phyloP scores from a whole-genome alignment of 805 yeast genomes.

The Candida dajiaensis region DNA sequence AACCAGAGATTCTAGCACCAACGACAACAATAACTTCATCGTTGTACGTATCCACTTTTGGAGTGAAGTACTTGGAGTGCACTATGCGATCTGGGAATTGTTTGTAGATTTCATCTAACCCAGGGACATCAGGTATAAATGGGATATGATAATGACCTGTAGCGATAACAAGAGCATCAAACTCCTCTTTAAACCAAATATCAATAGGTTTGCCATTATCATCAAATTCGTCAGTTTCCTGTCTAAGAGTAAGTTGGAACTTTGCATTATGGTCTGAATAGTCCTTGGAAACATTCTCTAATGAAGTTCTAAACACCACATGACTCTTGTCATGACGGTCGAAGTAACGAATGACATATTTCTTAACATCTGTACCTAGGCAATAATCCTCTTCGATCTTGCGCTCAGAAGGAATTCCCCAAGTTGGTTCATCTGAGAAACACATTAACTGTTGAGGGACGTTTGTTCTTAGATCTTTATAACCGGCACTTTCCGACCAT shows the following conservation, averaged over 20 bases:
- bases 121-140: conserved; percentile 39
- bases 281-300: conserved; percentile 27
- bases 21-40: conserved; percentile 41
- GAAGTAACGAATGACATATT: conserved; percentile 43
- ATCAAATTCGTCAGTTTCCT: conserved; percentile 10
- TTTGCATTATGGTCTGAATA: conserved; percentile 5
- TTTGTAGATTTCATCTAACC: conserved; percentile 28
- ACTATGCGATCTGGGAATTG: conserved; percentile 11
- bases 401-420: conserved; percentile 20
- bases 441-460: conserved; percentile 36
- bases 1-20: conserved; percentile 66
- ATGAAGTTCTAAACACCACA: conserved; percentile 25
- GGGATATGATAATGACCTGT: conserved; percentile 54
- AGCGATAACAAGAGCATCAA: conserved; percentile 40
- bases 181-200: conserved; percentile 31
- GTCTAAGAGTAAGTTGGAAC: conserved; percentile 24
- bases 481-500: conserved; percentile 22
- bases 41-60: conserved; percentile 11
- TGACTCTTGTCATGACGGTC: conserved; percentile 16
- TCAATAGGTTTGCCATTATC: conserved; percentile 17
- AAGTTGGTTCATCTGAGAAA: conserved; percentile 28
- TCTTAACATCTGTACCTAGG: background rate
- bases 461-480: conserved; percentile 27
- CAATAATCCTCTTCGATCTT: conserved; percentile 24
- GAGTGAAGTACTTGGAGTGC: conserved; percentile 25